phyloP scores from a whole-genome alignment of 768 basidiomycete genomes.

The Mycena amicta region DNA sequence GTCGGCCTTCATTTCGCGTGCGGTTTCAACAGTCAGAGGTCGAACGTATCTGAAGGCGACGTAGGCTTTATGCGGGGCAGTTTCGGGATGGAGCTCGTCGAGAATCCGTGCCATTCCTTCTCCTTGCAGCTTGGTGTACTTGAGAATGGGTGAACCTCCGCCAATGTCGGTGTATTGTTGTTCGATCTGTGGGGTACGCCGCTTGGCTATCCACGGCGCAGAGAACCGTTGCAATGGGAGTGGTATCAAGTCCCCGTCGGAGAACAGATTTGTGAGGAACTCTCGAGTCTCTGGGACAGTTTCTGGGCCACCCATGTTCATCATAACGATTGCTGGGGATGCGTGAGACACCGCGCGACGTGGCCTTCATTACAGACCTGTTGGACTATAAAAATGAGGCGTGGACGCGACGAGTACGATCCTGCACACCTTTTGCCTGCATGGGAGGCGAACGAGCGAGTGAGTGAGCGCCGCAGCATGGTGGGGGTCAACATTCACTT shows the following conservation, averaged over 20 bases:
- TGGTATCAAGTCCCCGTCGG: constrained; percentile 92
- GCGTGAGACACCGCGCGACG: constrained; percentile 14
- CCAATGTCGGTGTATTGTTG: constrained; percentile 94
- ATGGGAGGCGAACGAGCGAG: constrained; percentile 47
- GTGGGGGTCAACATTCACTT: not conserved
- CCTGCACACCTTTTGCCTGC: constrained; percentile 46
- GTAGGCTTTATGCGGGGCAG: constrained; percentile 95
- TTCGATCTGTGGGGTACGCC: constrained; percentile 91
- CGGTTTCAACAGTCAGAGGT: constrained; percentile 83
- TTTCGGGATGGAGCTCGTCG: constrained; percentile 91
- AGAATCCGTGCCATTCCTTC: constrained; percentile 86
- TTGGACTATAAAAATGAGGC: constrained; percentile 47
- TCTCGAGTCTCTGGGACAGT: constrained; percentile 91
- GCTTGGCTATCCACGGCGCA: constrained; percentile 86
- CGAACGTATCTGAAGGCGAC: constrained; percentile 93
- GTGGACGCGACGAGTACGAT: constrained; percentile 20
- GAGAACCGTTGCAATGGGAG: constrained; percentile 87
- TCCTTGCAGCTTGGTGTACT: constrained; percentile 87
- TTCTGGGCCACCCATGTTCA: constrained; percentile 98
- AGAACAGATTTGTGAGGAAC: constrained; percentile 91
- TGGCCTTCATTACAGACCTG: constrained; percentile 45
- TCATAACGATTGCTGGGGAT: constrained; percentile 79
- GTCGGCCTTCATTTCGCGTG: constrained; percentile 83
- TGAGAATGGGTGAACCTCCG: constrained; percentile 94
- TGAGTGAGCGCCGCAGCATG: constrained; percentile 31